A percentile compares a stretch with the other conserved stretches of the same genome.
phyloP scores from a whole-genome alignment of 2,329 filamentous ascomycete genomes.

The Penicillium decumbens region DNA sequence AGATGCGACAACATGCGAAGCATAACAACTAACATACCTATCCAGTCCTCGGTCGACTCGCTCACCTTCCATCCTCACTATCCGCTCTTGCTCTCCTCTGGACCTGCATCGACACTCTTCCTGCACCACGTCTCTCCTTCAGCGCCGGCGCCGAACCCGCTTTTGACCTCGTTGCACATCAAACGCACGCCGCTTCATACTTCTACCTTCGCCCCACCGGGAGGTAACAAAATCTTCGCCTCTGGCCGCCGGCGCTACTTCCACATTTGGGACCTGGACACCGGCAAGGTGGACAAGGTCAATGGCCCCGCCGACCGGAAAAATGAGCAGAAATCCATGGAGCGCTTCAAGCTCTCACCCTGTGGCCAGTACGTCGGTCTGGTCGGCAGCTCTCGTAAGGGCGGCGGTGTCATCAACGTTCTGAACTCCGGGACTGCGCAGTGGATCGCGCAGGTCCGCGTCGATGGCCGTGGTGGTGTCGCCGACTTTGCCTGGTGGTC shows the following conservation, averaged over 20 bases:
- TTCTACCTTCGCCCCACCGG: constrained; percentile 70
- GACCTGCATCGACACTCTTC: constrained; percentile 76
- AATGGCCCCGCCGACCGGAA: constrained; percentile 64
- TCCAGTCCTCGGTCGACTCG: constrained; percentile 66
- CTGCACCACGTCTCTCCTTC: constrained; percentile 82
- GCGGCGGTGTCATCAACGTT: constrained; percentile 82
- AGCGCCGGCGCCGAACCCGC: constrained; percentile 75
- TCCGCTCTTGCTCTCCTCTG: constrained; percentile 84
- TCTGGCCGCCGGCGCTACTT: constrained; percentile 86
- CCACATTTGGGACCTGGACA: constrained; percentile 85
- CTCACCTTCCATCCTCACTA: constrained; percentile 86
- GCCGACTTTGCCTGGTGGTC: constrained; percentile 93
- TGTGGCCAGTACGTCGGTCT: constrained; percentile 83
- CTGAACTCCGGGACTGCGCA: constrained; percentile 75
- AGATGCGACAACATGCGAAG: background rate
- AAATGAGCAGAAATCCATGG: constrained; percentile 84
- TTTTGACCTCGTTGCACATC: constrained; percentile 84
- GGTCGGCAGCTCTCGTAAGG: constrained; percentile 72
- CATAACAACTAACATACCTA: background rate
- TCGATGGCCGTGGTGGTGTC: constrained; percentile 77
- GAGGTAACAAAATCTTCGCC: constrained; percentile 76
- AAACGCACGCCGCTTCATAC: constrained; percentile 77
- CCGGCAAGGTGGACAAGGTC: constrained; percentile 77
- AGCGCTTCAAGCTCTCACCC: constrained; percentile 80
- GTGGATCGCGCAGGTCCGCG: constrained; percentile 76